phyloP scores from a whole-genome alignment of 495 filamentous ascomycete species.

The Podospora comata region DNA sequence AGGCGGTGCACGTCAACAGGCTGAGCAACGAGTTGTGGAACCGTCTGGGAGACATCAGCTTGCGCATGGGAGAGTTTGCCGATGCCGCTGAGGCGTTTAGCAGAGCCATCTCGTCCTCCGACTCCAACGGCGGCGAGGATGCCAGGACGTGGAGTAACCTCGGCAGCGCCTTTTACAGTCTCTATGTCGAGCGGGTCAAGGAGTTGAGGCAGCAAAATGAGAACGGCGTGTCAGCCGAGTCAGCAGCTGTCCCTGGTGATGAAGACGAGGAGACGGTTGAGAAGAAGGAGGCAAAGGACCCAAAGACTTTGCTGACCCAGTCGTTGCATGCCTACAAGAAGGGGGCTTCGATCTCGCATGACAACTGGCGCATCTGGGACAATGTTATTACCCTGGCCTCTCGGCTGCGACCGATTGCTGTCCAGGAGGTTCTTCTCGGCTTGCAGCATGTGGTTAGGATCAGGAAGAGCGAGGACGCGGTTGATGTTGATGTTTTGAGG shows the following conservation, averaged over 20 bases:
- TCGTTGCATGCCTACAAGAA: conserved; percentile 80
- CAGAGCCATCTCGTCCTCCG: conserved; percentile 56
- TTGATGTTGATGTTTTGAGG: conserved; percentile 71
- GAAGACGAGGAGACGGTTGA: conserved; percentile 7
- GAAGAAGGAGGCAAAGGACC: conserved; percentile 32
- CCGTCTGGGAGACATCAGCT: conserved; percentile 79
- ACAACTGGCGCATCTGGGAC: conserved; percentile 89
- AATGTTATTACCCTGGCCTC: conserved; percentile 86
- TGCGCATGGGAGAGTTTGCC: conserved; percentile 70
- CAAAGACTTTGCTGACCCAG: conserved; percentile 62
- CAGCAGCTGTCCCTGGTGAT: conserved; percentile 26
- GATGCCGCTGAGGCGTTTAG: conserved; percentile 85
- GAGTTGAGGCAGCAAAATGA: conserved; percentile 36
- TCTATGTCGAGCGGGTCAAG: conserved; percentile 41
- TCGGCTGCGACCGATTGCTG: conserved; percentile 68
- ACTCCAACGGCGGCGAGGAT: conserved; percentile 76
- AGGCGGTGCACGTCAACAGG: conserved; percentile 72
- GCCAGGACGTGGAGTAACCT: conserved; percentile 95
- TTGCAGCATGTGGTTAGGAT: conserved; percentile 72
- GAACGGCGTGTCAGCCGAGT: conserved; percentile 14
- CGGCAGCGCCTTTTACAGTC: conserved; percentile 65
- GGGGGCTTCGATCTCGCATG: conserved; percentile 74
- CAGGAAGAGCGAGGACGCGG: conserved; percentile 65
- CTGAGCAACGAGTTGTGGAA: conserved; percentile 84
- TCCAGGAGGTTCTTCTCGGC: conserved; percentile 68